These are phyloP conservation scores for Poronia punctata DNA, from an alignment of 495 filamentous ascomycete species.

Conservation along the genomic window DNA sequence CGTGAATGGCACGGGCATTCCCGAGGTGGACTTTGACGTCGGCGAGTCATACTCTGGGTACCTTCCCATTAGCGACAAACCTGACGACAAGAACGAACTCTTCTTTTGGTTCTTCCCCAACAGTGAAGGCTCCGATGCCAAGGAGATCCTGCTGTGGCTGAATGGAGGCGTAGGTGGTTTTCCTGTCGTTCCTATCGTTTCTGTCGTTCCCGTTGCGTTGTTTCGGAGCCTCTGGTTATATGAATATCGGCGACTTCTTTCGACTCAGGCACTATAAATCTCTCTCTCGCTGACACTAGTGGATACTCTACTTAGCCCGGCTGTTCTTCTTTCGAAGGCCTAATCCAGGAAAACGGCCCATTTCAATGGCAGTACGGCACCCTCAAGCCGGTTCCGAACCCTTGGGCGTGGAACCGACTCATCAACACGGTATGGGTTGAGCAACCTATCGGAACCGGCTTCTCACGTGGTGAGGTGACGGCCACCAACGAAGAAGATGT, in stretches of 20 bases:
- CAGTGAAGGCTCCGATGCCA: conserved; percentile 42
- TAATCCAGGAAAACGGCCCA: conserved; percentile 61
- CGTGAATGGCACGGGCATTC: conserved; percentile 62
- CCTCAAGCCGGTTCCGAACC: conserved; percentile 51
- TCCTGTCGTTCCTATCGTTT: too few relatives aligned
- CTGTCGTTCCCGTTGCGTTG: too few relatives aligned
- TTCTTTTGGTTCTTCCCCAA: conserved; percentile 79
- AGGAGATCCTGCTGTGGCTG: conserved; percentile 64
- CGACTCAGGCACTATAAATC: too few relatives aligned
- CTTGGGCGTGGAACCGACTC: conserved; percentile 60
- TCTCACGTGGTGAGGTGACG: conserved; percentile 56
- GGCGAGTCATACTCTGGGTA: conserved; percentile 75
- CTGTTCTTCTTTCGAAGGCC: conserved; percentile 59
- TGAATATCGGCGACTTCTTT: too few relatives aligned
- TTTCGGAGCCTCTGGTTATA: too few relatives aligned
- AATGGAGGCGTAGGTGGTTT: conserved; percentile 36
- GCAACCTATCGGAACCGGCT: conserved; percentile 73
- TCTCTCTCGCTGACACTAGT: too few relatives aligned
- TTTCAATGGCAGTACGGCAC: conserved; percentile 58
- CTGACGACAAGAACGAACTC: conserved; percentile 50
- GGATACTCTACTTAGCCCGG: too few relatives aligned
- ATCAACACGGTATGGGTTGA: conserved; percentile 65
- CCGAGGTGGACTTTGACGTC: conserved; percentile 70
- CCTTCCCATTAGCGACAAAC: conserved; percentile 52
- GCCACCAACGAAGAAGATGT: conserved; percentile 60